A percentile compares a stretch with the other conserved stretches of the same genome.
Evolutionary conservation across 305 asterid genomes (phyloP).

Genomic region (Caryopteris hybrid): DNA sequence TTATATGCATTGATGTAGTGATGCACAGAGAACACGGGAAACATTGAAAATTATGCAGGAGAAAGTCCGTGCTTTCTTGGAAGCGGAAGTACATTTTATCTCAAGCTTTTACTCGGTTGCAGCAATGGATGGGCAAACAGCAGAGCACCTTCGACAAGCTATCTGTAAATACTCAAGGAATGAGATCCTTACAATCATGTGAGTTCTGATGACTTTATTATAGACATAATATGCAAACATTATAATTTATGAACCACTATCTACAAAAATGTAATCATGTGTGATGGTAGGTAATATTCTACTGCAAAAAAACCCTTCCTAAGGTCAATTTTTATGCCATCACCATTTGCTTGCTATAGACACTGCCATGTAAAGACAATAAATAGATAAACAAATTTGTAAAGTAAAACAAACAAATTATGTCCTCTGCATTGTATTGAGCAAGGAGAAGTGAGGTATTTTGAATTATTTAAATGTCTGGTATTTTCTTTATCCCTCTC

Average conservation of each 20-base stretch:
- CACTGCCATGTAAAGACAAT: background rate
- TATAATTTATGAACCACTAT: background rate
- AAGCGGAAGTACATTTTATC: conserved; percentile 73
- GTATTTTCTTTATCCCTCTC: background rate
- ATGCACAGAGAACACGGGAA: conserved; percentile 79
- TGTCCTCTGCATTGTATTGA: background rate
- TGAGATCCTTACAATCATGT: conserved; percentile 81
- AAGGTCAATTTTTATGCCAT: background rate
- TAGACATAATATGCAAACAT: background rate
- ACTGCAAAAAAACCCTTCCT: background rate
- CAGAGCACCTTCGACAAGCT: conserved; percentile 71
- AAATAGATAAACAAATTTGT: background rate
- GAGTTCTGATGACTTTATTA: conserved; percentile 35
- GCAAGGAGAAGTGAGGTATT: background rate
- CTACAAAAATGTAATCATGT: background rate
- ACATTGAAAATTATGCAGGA: conserved; percentile 79
- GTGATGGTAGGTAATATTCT: background rate
- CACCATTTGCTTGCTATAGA: background rate
- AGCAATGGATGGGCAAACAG: conserved; percentile 97
- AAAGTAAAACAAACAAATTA: background rate
- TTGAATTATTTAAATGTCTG: background rate
- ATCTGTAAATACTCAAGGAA: conserved; percentile 61
- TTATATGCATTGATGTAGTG: conserved; percentile 39
- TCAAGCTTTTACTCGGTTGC: conserved; percentile 93
- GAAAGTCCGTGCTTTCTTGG: conserved; percentile 61